Conservation (phyloP, 805 yeast species). For the Candida khao-thaluensis region DNA sequence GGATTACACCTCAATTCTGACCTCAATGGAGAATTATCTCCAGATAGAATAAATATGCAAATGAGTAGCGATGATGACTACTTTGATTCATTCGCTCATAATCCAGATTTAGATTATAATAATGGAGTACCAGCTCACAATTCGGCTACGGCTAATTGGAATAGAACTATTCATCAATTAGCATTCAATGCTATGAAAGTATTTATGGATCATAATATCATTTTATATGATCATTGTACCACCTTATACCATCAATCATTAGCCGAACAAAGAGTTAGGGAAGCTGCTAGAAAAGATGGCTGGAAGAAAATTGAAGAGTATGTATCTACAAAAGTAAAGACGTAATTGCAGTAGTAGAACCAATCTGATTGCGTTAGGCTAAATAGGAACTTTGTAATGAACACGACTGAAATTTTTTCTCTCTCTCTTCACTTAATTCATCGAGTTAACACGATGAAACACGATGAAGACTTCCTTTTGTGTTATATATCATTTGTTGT, state of each 20-base stretch:
- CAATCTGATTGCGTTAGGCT: no score
- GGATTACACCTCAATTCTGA: slow-evolving; percentile 13
- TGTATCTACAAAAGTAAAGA: slow-evolving; percentile 9
- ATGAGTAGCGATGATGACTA: slow-evolving; percentile 45
- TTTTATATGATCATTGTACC: slow-evolving; percentile 90
- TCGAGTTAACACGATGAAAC: no score
- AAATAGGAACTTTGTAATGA: slow-evolving; percentile 5
- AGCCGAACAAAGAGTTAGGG: slow-evolving; percentile 68
- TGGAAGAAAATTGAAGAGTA: slow-evolving; percentile 66
- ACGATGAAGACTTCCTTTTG: no score
- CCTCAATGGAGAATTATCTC: background rate
- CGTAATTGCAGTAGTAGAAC: background rate
- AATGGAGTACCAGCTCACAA: slow-evolving; percentile 41
- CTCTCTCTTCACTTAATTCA: no score
- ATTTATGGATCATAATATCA: slow-evolving; percentile 90
- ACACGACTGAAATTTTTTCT: slow-evolving; percentile 1
- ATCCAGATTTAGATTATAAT: slow-evolving; percentile 28
- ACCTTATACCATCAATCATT: slow-evolving; percentile 76
- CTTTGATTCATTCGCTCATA: slow-evolving; percentile 38
- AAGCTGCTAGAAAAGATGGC: slow-evolving; percentile 59
- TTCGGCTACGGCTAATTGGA: slow-evolving; percentile 73
- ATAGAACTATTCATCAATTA: slow-evolving; percentile 85
- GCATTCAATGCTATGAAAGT: slow-evolving; percentile 89
- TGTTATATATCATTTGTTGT: no score
- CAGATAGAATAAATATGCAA: slow-evolving; percentile 22